phyloP scores from a whole-genome alignment of 805 yeast species.

The Cyberlindnera galapagoensis region DNA sequence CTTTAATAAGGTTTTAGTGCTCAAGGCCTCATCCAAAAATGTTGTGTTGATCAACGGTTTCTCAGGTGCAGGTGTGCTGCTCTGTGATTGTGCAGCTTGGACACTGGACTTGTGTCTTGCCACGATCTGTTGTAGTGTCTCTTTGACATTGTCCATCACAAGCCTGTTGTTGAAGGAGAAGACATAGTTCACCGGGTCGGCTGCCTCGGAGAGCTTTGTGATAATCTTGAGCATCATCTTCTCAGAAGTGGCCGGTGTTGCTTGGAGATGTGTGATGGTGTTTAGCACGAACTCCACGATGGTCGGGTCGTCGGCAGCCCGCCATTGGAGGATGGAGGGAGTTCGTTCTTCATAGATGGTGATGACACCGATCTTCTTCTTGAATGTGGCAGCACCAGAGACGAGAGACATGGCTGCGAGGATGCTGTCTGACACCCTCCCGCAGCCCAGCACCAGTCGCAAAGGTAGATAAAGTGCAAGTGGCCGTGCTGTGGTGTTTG shows the following conservation, averaged over 20 bases:
- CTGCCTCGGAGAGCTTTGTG: conserved; percentile 33
- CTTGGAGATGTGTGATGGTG: conserved; percentile 48
- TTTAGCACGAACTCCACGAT: conserved; percentile 36
- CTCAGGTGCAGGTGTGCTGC: conserved; percentile 15
- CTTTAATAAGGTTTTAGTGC: conserved; percentile 51
- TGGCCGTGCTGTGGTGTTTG: no score
- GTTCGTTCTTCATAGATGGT: conserved; percentile 47
- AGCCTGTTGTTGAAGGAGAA: conserved; percentile 66
- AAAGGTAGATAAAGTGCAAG: no score
- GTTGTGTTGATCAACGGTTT: conserved; percentile 31
- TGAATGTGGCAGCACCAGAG: conserved; percentile 48
- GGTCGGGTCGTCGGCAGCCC: conserved; percentile 44
- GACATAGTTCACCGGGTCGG: conserved; percentile 26
- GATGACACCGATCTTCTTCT: conserved; percentile 51
- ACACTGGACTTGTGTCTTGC: conserved; percentile 46
- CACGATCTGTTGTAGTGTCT: conserved; percentile 58
- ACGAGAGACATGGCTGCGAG: conserved; percentile 27
- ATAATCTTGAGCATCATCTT: conserved; percentile 61
- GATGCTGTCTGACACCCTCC: no score
- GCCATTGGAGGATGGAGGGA: conserved; percentile 54
- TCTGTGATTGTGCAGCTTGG: conserved; percentile 20
- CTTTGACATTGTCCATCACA: conserved; percentile 70
- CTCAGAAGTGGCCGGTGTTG: conserved; percentile 60
- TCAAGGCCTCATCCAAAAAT: conserved; percentile 40
- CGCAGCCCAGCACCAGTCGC: no score